Base-by-base conservation (phyloP, 2,329 filamentous ascomycete genomes). In the Aureobasidium sp. region DNA sequence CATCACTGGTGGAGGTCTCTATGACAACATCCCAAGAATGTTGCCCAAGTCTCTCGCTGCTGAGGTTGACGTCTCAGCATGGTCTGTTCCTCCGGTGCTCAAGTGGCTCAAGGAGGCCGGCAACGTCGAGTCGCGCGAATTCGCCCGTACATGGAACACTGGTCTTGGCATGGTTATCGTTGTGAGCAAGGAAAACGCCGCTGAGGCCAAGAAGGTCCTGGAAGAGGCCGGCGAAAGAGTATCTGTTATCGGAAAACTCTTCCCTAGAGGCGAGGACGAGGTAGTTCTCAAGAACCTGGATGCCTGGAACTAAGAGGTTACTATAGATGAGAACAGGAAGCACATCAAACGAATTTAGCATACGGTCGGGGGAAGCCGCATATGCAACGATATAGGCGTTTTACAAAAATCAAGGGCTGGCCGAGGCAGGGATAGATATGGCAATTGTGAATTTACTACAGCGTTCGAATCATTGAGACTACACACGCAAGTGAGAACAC, bases 21-120 rank as follows among this genome's bases (percentile, higher is more conserved):
- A 88, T 20, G 94, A 99, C 77, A 99, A 99, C 74, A 88, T 99
- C 29, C 94, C 94, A 34, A 87, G 94, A 66, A 96, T 96, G 89
- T 82, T 99, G 20, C 94, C 94, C 1, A 75, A 82, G 37, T 79
- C 86, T 50, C 84, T 99, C 6, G 84, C 88, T 1, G 93, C 92
- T 1, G 85, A 91, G 72, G 86, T 99, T 61, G 88, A 96, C 69
- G 88, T 89, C 51, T 78, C 80, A 46, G 77, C 83, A 1, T 99
- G 92, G 91, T 74, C 84, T 29, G 81, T 92, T 47, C 91, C 89
- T 0, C 78, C 83, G 1, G 89, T 97, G 5, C 94, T 97, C 78
- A 81, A 82, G 70, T 99, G 94, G 94, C 82, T 99, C 69, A 91
- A 92, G 78, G 76, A 79, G 66, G 79, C 78, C 12, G 84, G 84